A percentile compares a stretch with the other conserved stretches of the same genome.
Evolutionary conservation across 2,329 filamentous ascomycete species (phyloP).

Genomic region (Beauveria bassiana): DNA sequence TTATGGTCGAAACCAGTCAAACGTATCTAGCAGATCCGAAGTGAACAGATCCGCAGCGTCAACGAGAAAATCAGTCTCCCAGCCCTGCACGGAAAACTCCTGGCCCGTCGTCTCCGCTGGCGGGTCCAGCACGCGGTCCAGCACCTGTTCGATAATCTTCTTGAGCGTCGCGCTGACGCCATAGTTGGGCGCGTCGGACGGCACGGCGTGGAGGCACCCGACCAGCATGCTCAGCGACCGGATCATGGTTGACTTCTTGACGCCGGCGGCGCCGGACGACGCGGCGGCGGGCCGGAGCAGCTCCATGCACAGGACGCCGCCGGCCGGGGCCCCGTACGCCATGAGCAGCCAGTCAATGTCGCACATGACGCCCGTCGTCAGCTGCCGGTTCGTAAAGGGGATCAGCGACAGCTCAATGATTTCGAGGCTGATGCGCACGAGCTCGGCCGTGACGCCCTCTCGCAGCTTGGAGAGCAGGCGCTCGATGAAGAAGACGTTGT

Average conservation of each 20-base stretch:
- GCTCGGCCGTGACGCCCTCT: conserved; percentile 26
- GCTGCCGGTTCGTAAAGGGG: conserved; percentile 40
- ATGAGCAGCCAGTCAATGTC: conserved; percentile 43
- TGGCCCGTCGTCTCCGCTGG: conserved; percentile 14
- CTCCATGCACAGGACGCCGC: conserved; percentile 41
- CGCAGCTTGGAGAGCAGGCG: conserved; percentile 41
- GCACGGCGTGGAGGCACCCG: conserved; percentile 41
- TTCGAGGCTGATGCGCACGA: conserved; percentile 37
- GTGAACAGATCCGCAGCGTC: conserved; percentile 30
- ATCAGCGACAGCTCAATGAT: conserved; percentile 36
- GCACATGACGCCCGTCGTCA: conserved; percentile 28
- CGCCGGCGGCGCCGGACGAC: conserved; percentile 18
- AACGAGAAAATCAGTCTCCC: conserved; percentile 22
- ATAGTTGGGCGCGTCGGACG: conserved; percentile 37
- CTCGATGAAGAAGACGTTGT: conserved; percentile 51
- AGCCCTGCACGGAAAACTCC: conserved; percentile 2
- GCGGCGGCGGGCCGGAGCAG: conserved; percentile 30
- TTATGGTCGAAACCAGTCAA: conserved; percentile 35
- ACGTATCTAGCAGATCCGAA: conserved; percentile 42
- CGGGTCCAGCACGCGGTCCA: conserved; percentile 39
- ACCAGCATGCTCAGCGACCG: conserved; percentile 43
- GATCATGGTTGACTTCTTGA: conserved; percentile 38
- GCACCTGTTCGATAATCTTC: conserved; percentile 38
- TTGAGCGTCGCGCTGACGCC: conserved; percentile 36
- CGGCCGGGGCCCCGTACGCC: conserved; percentile 39